Percentiles rank a stretch among this genome's conserved stretches.
Evolutionary conservation across 2,329 filamentous ascomycete species (phyloP).

Genomic region (Ophiostoma quercus): DNA sequence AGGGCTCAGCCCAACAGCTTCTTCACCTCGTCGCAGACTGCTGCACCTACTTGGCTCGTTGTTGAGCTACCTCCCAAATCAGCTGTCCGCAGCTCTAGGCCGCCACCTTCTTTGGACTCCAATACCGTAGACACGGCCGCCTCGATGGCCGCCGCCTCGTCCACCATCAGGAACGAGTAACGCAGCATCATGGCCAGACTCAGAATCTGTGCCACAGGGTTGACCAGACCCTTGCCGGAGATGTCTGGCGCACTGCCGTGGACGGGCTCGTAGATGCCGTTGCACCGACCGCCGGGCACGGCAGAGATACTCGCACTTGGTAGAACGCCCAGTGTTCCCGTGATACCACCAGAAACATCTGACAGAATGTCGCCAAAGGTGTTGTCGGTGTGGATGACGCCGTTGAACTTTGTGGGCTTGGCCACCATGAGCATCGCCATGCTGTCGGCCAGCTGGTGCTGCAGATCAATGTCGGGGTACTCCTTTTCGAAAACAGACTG

Average conservation of each 20-base stretch:
- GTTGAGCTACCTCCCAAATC: conserved; percentile 28
- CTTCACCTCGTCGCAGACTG: conserved; percentile 23
- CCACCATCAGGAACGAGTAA: conserved; percentile 60
- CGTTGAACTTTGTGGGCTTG: conserved; percentile 44
- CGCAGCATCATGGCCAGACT: conserved; percentile 70
- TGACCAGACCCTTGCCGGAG: conserved; percentile 64
- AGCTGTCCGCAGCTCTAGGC: conserved; percentile 44
- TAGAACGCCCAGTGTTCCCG: conserved; percentile 42
- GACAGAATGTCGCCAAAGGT: conserved; percentile 46
- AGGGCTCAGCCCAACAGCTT: conserved; percentile 11
- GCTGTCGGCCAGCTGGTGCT: conserved; percentile 45
- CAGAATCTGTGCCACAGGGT: conserved; percentile 66
- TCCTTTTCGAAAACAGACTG: conserved; percentile 39
- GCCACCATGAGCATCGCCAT: conserved; percentile 46
- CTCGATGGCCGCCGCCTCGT: conserved; percentile 59
- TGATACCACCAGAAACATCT: conserved; percentile 43
- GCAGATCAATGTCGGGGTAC: conserved; percentile 41
- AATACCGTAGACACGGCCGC: conserved; percentile 59
- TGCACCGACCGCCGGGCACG: conserved; percentile 41
- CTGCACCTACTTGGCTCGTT: conserved; percentile 28
- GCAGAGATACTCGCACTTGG: conserved; percentile 44
- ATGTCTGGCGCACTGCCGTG: conserved; percentile 71
- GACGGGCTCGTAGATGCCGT: conserved; percentile 73
- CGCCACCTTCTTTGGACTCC: conserved; percentile 43
- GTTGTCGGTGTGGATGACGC: conserved; percentile 45